Evolutionary conservation across 2,329 filamentous ascomycete genomes (phyloP).

Genomic region (Aureobasidium mangrovei): DNA sequence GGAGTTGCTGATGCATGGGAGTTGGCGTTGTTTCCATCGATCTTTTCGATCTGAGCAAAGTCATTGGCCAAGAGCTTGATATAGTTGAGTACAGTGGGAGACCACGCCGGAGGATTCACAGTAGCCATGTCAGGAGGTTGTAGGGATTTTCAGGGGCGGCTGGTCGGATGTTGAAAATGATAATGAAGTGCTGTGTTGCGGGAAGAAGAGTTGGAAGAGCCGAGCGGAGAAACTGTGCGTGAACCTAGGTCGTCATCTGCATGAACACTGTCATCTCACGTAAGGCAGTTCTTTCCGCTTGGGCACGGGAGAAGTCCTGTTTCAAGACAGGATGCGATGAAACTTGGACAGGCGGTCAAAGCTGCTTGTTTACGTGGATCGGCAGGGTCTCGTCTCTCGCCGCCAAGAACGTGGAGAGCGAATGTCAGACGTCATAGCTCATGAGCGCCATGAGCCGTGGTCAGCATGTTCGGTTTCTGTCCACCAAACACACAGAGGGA

Average conservation of each 20-base stretch:
- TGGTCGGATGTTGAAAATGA: neutral
- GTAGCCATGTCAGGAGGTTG: neutral
- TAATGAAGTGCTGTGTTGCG: neutral
- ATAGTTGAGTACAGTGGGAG: conserved; percentile 3
- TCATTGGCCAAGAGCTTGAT: conserved; percentile 1
- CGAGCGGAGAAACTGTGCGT: neutral
- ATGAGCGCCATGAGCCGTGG: neutral
- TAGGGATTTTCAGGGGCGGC: neutral
- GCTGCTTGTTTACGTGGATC: neutral
- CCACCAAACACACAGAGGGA: neutral
- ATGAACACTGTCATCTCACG: neutral
- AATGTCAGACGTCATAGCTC: neutral
- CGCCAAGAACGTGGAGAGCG: neutral
- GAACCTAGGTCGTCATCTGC: neutral
- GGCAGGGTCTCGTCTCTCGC: neutral
- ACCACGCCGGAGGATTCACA: neutral
- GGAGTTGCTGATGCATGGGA: neutral
- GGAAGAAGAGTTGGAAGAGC: neutral
- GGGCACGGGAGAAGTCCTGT: neutral
- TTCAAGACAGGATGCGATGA: neutral
- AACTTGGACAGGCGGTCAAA: neutral
- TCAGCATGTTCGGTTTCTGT: neutral
- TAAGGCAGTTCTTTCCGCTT: neutral
- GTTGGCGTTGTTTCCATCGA: neutral
- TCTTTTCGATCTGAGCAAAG: neutral